Percentiles rank a stretch among this genome's conserved stretches.
Evolutionary conservation across 768 basidiomycete genomes (phyloP).

Genomic region (Amylocystis lapponica): DNA sequence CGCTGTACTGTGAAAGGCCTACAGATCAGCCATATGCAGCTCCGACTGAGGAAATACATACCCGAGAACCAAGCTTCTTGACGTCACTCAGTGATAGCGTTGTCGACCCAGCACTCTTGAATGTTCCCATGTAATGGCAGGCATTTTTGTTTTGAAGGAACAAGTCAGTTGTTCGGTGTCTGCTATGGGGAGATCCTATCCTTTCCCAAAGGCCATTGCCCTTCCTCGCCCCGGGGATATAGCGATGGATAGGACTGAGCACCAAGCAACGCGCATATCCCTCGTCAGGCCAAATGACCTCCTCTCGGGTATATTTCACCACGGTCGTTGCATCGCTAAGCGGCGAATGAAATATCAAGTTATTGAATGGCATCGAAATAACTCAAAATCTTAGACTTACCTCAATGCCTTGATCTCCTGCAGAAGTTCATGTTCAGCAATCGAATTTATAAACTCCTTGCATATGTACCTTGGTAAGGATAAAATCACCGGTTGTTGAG

Average conservation of each 20-base stretch:
- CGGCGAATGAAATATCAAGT: no score
- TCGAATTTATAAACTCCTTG: no score
- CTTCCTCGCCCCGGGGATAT: neutral
- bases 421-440: no score
- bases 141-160: neutral
- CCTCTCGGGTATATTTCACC: neutral
- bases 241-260: neutral
- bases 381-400: no score
- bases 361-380: no score
- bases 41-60: neutral
- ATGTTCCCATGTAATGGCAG: conserved; percentile 7
- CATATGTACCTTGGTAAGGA: no score
- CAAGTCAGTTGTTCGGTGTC: neutral
- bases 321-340: neutral
- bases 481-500: no score
- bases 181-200: neutral
- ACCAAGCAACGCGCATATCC: neutral
- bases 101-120: neutral
- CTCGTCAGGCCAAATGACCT: conserved; percentile 4
- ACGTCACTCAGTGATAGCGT: neutral
- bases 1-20: neutral
- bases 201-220: conserved; percentile 3
- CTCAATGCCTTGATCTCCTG: neutral
- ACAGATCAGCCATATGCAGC: neutral
- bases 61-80: neutral